Base-by-base conservation (phyloP, 352 stramenopile genomes). In the Pythium sp. region DNA sequence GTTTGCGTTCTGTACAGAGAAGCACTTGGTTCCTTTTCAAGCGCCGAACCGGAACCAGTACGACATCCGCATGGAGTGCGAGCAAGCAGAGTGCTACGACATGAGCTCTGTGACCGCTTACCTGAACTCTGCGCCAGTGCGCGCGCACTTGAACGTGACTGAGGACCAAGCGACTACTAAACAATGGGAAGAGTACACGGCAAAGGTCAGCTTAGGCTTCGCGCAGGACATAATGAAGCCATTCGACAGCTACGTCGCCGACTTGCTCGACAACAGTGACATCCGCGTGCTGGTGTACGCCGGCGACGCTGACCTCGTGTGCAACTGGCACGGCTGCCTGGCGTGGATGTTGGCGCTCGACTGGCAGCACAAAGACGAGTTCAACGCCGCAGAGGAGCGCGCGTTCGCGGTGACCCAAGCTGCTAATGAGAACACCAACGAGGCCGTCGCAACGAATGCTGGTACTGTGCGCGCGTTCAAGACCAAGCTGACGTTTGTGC, bases 251-350 rank as follows among this genome's bases (percentile, higher is more conserved):
- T 77, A 71, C 30, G 94, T 98, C 14, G 82, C 82, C 0, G 90
- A 97, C 51, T 72, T 99, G 62, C 76, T 99, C 22, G 76, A 91
- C 46, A 73, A 76, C 30, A 70, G 70, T 15, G 64, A 90, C 9
- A 14, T 54, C 1, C 82, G 82, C 1, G 93, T 98, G 11, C 81
- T 99, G 28, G 94, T 99, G 62, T 99, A 99, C 80, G 90, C 93
- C 12, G 97, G 97, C 61, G 97, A 99, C 75, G 83, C 93, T 3
- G 95, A 98, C 70, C 97, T 98, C 67, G 94, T 98, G 64, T 98
- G 92, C 79, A 99, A 99, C 72, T 99, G 97, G 82, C 72, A 98
- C 36, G 97, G 96, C 24, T 98, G 98, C 68, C 64, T 95, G 56
- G 95, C 93, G 1, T 99, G 94, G 95, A 98, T 91, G 1, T 68